These are phyloP conservation scores for Eutypella sp. DNA, from an alignment of 2,329 filamentous ascomycete species.

Conservation along the genomic window DNA sequence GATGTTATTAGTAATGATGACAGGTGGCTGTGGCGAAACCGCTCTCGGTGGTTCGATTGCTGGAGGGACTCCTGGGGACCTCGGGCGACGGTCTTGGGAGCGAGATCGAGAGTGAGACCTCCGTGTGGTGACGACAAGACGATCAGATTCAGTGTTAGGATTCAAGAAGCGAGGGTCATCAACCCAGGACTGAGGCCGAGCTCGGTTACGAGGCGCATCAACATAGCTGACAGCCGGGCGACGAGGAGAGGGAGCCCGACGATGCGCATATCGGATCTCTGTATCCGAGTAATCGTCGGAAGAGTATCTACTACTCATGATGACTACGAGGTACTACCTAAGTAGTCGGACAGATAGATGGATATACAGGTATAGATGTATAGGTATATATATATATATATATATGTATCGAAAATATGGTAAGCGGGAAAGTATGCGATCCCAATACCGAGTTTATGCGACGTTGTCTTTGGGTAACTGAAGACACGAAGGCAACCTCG, in stretches of 20 bases:
- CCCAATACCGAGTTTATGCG: no score
- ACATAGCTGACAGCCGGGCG: slow-evolving; percentile 38
- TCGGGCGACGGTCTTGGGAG: slow-evolving; percentile 43
- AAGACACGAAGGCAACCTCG: no score
- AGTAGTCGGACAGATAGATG: no score
- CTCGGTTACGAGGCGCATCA: slow-evolving; percentile 30
- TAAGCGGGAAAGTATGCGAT: no score
- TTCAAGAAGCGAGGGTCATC: slow-evolving; percentile 34
- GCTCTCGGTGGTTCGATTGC: slow-evolving; percentile 23
- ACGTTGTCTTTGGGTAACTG: no score
- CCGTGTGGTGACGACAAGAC: slow-evolving; percentile 40
- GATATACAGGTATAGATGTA: no score
- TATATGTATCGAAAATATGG: no score
- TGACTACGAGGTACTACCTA: background rate
- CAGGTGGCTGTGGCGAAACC: slow-evolving; percentile 26
- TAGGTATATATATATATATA: no score
- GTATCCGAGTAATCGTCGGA: slow-evolving; percentile 52
- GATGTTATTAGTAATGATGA: slow-evolving; percentile 55
- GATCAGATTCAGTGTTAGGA: slow-evolving; percentile 36
- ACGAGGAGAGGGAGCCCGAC: slow-evolving; percentile 32
- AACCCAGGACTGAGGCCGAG: slow-evolving; percentile 37
- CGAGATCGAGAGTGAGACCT: slow-evolving; percentile 28
- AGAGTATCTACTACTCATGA: slow-evolving; percentile 30
- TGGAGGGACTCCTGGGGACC: slow-evolving; percentile 29
- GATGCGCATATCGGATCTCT: slow-evolving; percentile 44